Evolutionary conservation across 495 filamentous ascomycete genomes (phyloP), one percentile per base, ranked within the genome.

Genomic region (Filosporella fistucella): DNA sequence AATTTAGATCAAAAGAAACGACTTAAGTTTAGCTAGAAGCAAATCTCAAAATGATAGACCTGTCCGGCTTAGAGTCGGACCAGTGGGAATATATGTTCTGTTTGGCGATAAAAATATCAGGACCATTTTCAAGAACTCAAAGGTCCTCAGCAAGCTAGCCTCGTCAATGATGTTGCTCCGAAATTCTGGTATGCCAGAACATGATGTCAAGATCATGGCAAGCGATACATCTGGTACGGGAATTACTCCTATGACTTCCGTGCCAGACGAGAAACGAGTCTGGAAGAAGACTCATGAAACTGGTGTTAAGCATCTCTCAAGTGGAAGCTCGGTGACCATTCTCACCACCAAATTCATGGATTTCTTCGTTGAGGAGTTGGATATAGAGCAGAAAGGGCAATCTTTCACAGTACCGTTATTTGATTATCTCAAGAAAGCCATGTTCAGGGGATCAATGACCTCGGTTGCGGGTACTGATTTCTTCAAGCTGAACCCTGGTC

Each of bases 91-190:
- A 4, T 50, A 50, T 23, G 30, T 50, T 11, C 23, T 50, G 17
- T 42, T 43, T 14, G 47, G 47, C 20, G 14, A 26, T 14, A 50
- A 36, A 29, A 50, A 43, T 21, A 50, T 50, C 1, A 37, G 35
- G 26, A 50, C 30, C 4, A 42, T 50, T 14, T 50, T 50, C 25
- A 18, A 24, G 7, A 50, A 43, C 37, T 43, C 37, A 13, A 43
- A 45, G 18, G 35, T 32, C 12, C 23, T 48, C 8, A 48, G n/a
- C 21, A 48, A 48, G 24, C 11, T 28, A 4, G 22, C 18, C 6
- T 39, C 34, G 9, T 12, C 33, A 2, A 10, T 38, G 34, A 23
- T 39, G 33, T 23, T 48, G 17, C 40, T 48, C 35, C 18, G 32
- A 13, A 40, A 40, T 24, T 29, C 45, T 14, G 45, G 34, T 24